Evolutionary conservation across 768 basidiomycete genomes (phyloP).

Genomic region (Amanita rimosa): DNA sequence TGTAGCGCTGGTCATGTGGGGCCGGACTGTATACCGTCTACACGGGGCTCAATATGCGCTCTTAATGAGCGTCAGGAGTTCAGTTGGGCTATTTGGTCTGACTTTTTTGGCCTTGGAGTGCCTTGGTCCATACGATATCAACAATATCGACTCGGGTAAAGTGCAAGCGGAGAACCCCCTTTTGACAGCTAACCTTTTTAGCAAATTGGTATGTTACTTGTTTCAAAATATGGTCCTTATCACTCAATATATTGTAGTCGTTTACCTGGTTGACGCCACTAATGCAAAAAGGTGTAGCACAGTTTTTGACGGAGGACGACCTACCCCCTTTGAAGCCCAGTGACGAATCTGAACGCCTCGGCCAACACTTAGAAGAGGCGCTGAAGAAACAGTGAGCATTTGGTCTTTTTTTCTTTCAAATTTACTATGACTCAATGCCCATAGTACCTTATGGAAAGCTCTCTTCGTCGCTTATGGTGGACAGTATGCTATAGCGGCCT

Average conservation of each 20-base stretch:
- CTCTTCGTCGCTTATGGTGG: conserved; percentile 71
- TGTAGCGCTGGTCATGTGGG: conserved; percentile 37
- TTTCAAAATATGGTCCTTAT: not conserved
- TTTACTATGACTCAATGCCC: no score
- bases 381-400: conserved; percentile 51
- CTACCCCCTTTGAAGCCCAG: conserved; percentile 58
- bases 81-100: conserved; percentile 32
- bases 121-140: conserved; percentile 49
- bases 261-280: conserved; percentile 84
- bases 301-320: conserved; percentile 77
- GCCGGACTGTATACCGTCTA: conserved; percentile 38
- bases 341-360: conserved; percentile 66
- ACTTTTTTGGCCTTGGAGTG: conserved; percentile 57
- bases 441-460: conserved; percentile 63
- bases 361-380: conserved; percentile 44
- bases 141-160: conserved; percentile 17
- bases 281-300: conserved; percentile 53
- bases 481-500: conserved; percentile 51
- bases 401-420: not conserved
- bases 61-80: conserved; percentile 33
- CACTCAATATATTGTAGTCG: conserved; percentile 23
- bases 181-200: conserved; percentile 71
- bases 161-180: conserved; percentile 53
- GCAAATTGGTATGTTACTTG: conserved; percentile 41
- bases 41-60: conserved; percentile 20